phyloP scores from a whole-genome alignment of 345 rosid species.

The Streptanthus diversifolius region DNA sequence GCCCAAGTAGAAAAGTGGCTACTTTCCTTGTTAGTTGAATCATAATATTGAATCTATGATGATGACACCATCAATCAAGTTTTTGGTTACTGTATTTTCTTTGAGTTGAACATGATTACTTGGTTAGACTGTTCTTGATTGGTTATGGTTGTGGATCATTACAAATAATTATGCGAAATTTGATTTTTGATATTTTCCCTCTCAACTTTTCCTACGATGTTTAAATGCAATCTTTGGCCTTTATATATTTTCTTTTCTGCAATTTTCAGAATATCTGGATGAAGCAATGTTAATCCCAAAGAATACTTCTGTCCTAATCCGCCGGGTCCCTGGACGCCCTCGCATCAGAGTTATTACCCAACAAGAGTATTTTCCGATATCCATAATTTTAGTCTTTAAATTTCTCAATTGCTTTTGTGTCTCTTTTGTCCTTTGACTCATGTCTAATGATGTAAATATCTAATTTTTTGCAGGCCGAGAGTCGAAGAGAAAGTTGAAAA shows the following conservation, averaged over 20 bases:
- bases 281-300: conserved; percentile 94
- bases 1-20: neutral
- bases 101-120: neutral
- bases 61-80: neutral
- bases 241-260: conserved; percentile 33
- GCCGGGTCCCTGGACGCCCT: conserved; percentile 97
- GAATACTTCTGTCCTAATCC: conserved; percentile 89
- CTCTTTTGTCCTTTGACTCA: neutral
- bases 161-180: neutral
- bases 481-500: conserved; percentile 51
- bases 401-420: conserved; percentile 10
- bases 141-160: neutral
- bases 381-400: conserved; percentile 33
- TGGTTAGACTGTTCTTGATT: neutral
- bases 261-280: conserved; percentile 91
- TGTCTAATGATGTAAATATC: conserved; percentile 4
- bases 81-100: neutral
- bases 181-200: neutral
- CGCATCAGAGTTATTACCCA: conserved; percentile 83
- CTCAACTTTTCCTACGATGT: too few relatives aligned
- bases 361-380: conserved; percentile 58
- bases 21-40: neutral
- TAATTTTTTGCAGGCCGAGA: conserved; percentile 54
- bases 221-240: neutral
- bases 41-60: neutral